phyloP scores from a whole-genome alignment of 2,329 filamentous ascomycete species.

The Xylariaceae sp. region DNA sequence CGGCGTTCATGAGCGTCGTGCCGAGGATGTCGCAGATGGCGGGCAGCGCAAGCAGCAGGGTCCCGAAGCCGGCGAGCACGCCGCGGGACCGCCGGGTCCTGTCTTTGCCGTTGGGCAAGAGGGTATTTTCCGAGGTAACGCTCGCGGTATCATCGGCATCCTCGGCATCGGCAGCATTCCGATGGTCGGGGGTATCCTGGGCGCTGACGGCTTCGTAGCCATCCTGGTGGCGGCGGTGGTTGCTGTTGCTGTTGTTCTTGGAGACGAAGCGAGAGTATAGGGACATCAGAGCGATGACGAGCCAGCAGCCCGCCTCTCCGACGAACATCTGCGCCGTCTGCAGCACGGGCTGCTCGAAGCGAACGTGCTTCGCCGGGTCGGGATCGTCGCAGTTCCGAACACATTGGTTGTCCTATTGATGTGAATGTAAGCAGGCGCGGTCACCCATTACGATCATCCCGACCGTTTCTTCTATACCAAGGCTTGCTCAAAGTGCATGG shows the following conservation, averaged over 20 bases:
- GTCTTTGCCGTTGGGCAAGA: constrained; percentile 23
- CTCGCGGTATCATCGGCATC: constrained; percentile 40
- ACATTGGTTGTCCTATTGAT: constrained; percentile 83
- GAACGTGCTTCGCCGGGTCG: constrained; percentile 58
- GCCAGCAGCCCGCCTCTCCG: constrained; percentile 93
- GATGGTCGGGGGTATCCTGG: too few species aligned
- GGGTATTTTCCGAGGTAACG: constrained; percentile 38
- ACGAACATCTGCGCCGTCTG: constrained; percentile 98
- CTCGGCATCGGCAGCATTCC: constrained; percentile 50
- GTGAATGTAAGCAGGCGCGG: constrained; percentile 5
- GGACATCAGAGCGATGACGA: constrained; percentile 69
- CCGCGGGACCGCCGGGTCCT: constrained; percentile 40
- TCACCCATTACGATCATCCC: too few species aligned
- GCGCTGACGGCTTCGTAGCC: too few species aligned
- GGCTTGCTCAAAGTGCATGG: too few species aligned
- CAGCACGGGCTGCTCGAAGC: constrained; percentile 91
- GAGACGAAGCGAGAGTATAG: constrained; percentile 56
- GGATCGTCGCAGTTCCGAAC: constrained; percentile 77
- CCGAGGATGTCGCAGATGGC: constrained; percentile 91
- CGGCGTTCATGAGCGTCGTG: constrained; percentile 96
- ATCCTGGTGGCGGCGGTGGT: too few species aligned
- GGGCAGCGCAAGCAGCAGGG: constrained; percentile 74
- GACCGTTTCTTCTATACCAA: background rate
- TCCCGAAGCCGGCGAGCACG: constrained; percentile 63
- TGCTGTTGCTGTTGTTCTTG: constrained; percentile 39